phyloP scores from a whole-genome alignment of 768 basidiomycete species.

The Suillus tomentosus region DNA sequence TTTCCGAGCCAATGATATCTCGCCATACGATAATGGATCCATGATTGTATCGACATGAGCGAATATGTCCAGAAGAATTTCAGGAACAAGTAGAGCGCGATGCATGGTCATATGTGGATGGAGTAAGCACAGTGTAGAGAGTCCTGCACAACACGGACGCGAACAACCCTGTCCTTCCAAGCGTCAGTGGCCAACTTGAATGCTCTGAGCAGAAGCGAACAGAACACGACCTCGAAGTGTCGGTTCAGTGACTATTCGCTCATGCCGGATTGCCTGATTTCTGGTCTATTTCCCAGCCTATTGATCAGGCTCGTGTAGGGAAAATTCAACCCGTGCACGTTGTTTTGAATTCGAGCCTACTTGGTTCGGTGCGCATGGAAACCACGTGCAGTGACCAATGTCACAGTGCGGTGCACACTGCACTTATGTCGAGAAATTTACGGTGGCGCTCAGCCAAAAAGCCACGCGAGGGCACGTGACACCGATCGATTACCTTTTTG shows the following conservation, averaged over 20 bases:
- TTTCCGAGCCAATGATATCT: not conserved
- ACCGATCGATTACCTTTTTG: too few relatives aligned
- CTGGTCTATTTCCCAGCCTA: conserved; percentile 3
- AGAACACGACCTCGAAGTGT: not conserved
- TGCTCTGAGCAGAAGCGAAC: conserved; percentile 1
- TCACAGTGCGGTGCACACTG: too few relatives aligned
- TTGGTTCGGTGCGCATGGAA: too few relatives aligned
- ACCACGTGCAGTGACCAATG: too few relatives aligned
- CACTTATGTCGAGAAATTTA: too few relatives aligned
- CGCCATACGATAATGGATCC: not conserved
- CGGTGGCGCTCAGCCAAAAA: too few relatives aligned
- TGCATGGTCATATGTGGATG: not conserved
- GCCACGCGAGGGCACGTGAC: too few relatives aligned
- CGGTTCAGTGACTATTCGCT: not conserved
- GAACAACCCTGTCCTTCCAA: not conserved
- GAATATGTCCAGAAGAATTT: conserved; percentile 1
- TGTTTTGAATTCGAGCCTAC: not conserved
- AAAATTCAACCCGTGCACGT: not conserved
- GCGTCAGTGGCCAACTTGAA: not conserved
- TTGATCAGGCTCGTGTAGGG: not conserved
- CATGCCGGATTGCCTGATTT: not conserved
- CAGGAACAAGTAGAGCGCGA: not conserved
- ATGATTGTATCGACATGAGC: conserved; percentile 1
- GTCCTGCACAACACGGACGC: not conserved
- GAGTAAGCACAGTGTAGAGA: not conserved